phyloP scores from a whole-genome alignment of 352 stramenopile genomes.

The Globisporangium radiosum region DNA sequence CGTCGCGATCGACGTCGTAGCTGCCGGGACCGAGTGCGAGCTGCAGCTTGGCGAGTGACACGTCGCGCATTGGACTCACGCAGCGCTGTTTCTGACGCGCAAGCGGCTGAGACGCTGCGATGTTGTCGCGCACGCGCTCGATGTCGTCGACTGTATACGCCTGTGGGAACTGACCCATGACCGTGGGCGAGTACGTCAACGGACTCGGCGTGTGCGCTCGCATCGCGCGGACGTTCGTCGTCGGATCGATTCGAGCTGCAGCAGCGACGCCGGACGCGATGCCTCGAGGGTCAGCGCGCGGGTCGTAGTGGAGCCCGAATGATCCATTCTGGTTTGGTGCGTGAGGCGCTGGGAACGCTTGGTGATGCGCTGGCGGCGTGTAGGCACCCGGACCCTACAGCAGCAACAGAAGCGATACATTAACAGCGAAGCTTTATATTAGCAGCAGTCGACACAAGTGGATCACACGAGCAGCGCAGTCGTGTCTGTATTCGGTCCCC shows the following conservation, averaged over 20 bases:
- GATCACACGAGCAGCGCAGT: not conserved
- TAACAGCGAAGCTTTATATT: too few relatives aligned
- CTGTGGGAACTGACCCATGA: constrained; percentile 33
- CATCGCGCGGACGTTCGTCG: constrained; percentile 1
- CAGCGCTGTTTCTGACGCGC: constrained; percentile 8
- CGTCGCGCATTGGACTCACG: constrained; percentile 2
- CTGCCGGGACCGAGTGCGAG: constrained; percentile 40
- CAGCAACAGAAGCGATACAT: too few relatives aligned
- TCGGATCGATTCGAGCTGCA: constrained; percentile 1
- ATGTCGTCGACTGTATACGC: constrained; percentile 42
- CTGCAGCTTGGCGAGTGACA: constrained; percentile 18
- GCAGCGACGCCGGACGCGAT: constrained; percentile 2
- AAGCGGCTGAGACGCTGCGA: not conserved
- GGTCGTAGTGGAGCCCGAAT: constrained; percentile 31
- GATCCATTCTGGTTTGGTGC: constrained; percentile 20
- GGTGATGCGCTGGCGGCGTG: constrained; percentile 13
- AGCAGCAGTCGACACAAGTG: not conserved
- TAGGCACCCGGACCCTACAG: constrained; percentile 45
- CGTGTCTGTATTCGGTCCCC: too few relatives aligned
- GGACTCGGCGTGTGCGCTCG: constrained; percentile 16
- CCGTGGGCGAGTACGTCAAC: constrained; percentile 30
- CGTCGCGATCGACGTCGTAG: constrained; percentile 48
- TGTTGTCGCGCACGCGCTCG: constrained; percentile 7
- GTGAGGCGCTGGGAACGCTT: constrained; percentile 13
- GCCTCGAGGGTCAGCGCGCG: not conserved